Base-by-base conservation (phyloP, 2,329 filamentous ascomycete genomes). In the Pochonia chlamydosporia region DNA sequence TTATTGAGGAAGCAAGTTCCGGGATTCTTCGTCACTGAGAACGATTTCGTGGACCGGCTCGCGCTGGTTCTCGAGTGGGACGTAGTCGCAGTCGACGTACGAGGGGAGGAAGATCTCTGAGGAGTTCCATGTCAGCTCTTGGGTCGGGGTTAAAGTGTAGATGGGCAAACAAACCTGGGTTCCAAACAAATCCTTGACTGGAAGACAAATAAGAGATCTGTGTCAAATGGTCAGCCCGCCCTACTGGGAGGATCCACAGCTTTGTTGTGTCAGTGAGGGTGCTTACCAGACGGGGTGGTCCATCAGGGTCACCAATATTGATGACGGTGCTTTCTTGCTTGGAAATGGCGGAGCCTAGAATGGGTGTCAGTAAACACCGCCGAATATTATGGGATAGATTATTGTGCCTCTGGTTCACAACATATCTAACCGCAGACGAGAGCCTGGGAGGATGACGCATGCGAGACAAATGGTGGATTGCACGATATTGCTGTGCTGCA, bases 171-270 rank as follows among this genome's bases (percentile, higher is more conserved):
- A 44, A 69, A 85, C 82, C 83, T 64, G 87, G 86, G 65, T 91
- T 91, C 87, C 87, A 92, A 51, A 84, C 81, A 60, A 89, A 92
- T 48, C 87, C 87, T 67, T 92, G 87, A 59, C 82, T 86, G 5
- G 84, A 85, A 51, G 87, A 84, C 43, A 91, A 80, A 63, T 89
- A 92, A 20, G 85, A 87, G 54, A 91, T 89, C 85, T 89, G 55
- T 39, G 11, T 42, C 14, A 28, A 11, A 26, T 14, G 26, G 20
- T 42, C n/a, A 42, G 40, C 26, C 10, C 30, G 10, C 30, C 30
- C 10, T 10, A 33, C n/a, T 33, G n/a, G n/a, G n/a, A n/a, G n/a
- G n/a, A 10, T 33, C 18, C 3, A 18, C 31, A 35, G 35, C 23
- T 5, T 23, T 5, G 16, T 23, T 3, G n/a, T 5, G 18, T n/a